These are phyloP conservation scores for Metschnikowia drakensbergensis DNA, from an alignment of 805 yeast genomes.

Conservation along the genomic window DNA sequence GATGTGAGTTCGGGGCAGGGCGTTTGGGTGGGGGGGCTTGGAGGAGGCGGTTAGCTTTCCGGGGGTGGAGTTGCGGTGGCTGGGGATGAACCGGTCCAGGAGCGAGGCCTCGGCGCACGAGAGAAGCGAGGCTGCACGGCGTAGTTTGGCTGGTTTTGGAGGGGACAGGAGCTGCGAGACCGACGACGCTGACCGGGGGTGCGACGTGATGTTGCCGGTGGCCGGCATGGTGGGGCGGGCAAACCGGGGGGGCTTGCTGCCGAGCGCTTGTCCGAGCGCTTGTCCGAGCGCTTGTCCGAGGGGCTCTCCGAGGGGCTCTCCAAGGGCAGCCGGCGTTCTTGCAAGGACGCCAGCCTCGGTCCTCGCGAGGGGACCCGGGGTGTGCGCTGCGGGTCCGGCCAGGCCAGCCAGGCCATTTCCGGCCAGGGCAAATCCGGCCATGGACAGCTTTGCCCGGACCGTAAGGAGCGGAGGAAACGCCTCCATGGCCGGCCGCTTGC, in stretches of 20 bases:
- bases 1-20: slow-evolving; percentile 53
- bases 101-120: slow-evolving; percentile 11
- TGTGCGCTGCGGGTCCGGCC: neutral
- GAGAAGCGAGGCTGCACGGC: slow-evolving; percentile 17
- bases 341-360: too few relatives aligned
- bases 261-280: neutral
- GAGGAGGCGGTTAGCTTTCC: slow-evolving; percentile 34
- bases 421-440: slow-evolving; percentile 10
- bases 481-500: slow-evolving; percentile 8
- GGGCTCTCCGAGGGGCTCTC: neutral
- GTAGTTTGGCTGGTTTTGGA: slow-evolving; percentile 19
- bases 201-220: slow-evolving; percentile 7
- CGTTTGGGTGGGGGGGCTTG: slow-evolving; percentile 41
- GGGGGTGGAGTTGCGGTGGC: slow-evolving; percentile 37
- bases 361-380: neutral
- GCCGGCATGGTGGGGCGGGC: slow-evolving; percentile 10
- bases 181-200: slow-evolving; percentile 11
- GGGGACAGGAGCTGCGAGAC: slow-evolving; percentile 12
- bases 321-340: too few relatives aligned
- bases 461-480: slow-evolving; percentile 11
- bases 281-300: neutral
- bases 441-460: slow-evolving; percentile 14
- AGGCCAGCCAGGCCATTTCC: neutral
- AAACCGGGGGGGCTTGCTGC: neutral
- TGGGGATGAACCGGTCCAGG: slow-evolving; percentile 42